These are phyloP conservation scores for Ammopiptanthus mongolicus DNA, from an alignment of 306 rosid species.

Conservation along the genomic window DNA sequence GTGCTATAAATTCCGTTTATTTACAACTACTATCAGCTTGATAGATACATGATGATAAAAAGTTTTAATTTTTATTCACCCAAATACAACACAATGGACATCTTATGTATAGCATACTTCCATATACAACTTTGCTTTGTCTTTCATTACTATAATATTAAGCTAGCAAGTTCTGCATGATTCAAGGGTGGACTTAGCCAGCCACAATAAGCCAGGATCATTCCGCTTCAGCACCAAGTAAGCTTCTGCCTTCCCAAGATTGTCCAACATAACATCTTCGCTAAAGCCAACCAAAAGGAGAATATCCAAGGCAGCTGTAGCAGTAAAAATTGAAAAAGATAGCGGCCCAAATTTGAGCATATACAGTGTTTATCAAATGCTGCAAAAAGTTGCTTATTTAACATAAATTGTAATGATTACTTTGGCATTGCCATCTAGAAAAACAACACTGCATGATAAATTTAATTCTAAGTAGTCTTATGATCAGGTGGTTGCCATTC, in stretches of 20 bases:
- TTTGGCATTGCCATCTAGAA: slow-evolving; percentile 1
- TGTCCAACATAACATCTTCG: slow-evolving; percentile 58
- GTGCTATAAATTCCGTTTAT: background rate
- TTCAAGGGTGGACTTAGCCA: slow-evolving; percentile 85
- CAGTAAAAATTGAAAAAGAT: background rate
- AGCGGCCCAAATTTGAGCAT: background rate
- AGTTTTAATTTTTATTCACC: background rate
- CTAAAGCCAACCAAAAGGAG: slow-evolving; percentile 62
- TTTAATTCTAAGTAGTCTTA: background rate
- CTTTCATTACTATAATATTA: background rate
- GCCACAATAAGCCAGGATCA: slow-evolving; percentile 93
- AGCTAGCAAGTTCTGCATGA: slow-evolving; percentile 37
- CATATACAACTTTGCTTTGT: background rate
- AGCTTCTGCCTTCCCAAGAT: slow-evolving; percentile 65
- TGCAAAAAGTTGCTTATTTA: background rate
- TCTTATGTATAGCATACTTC: background rate
- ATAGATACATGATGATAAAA: background rate
- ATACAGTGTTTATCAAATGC: background rate
- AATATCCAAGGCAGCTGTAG: slow-evolving; percentile 83
- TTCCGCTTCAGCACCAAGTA: slow-evolving; percentile 80
- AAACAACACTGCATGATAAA: background rate
- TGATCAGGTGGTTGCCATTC: background rate
- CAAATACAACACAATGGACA: slow-evolving; percentile 1
- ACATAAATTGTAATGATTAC: background rate
- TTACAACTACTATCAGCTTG: background rate